Conservation (phyloP, 148 eudicot genomes). For the Rhododendron mucronatum region DNA sequence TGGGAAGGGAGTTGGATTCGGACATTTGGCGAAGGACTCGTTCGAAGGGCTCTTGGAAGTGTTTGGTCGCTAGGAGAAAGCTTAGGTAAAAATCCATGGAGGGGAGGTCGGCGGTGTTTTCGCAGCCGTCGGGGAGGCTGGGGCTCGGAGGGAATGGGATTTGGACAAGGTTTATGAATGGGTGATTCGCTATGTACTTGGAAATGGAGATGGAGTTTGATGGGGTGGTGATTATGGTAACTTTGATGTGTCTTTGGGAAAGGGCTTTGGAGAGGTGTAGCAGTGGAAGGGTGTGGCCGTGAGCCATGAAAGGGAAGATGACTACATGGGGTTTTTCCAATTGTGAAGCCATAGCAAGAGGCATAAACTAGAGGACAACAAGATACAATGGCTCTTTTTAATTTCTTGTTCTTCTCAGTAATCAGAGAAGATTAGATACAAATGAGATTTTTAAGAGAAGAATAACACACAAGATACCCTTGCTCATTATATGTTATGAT, state of each 20-base stretch:
- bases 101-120: constrained; percentile 30
- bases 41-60: constrained; percentile 25
- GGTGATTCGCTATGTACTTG: not conserved
- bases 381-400: not conserved
- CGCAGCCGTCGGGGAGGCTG: constrained; percentile 25
- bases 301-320: constrained; percentile 37
- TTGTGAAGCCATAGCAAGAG: constrained; percentile 17
- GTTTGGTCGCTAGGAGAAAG: constrained; percentile 25
- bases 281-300: constrained; percentile 34
- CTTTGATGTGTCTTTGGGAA: constrained; percentile 10
- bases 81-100: constrained; percentile 19
- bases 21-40: constrained; percentile 15
- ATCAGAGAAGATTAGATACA: not conserved
- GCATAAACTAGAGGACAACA: not conserved
- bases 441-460: not conserved
- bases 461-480: no score
- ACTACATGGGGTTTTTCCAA: constrained; percentile 10
- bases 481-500: no score
- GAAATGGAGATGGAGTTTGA: constrained; percentile 16
- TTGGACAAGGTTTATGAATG: constrained; percentile 9
- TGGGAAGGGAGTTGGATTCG: constrained; percentile 6
- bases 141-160: constrained; percentile 21
- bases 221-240: constrained; percentile 25
- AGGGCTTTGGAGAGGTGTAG: constrained; percentile 29
- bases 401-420: not conserved